Percentiles rank a stretch among this genome's conserved stretches.
Conservation (phyloP, 768 basidiomycete genomes). For the Psilocybe cubensis region DNA sequence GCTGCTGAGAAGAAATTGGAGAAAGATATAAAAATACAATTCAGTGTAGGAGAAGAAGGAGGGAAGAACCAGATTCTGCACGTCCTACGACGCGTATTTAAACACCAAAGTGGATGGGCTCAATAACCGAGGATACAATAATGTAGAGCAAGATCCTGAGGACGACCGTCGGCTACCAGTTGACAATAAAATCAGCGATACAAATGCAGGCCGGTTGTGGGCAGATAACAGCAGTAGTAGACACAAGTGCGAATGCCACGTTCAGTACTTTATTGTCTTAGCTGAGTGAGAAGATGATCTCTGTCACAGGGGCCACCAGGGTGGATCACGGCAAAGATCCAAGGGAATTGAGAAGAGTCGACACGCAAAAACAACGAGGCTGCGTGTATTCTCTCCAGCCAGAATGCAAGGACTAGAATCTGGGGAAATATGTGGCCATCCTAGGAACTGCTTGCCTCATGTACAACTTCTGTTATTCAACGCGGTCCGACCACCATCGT, state of each 20-base stretch:
- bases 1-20: slow-evolving; percentile 21
- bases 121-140: slow-evolving; percentile 9
- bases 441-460: slow-evolving; percentile 1
- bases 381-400: slow-evolving; percentile 8
- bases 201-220: slow-evolving; percentile 8
- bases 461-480: not conserved
- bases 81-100: slow-evolving; percentile 8
- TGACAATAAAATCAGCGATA: slow-evolving; percentile 4
- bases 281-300: slow-evolving; percentile 31
- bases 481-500: not conserved
- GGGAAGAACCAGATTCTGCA: slow-evolving; percentile 5
- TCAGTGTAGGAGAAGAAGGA: slow-evolving; percentile 3
- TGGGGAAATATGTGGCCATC: slow-evolving; percentile 4
- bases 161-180: not conserved
- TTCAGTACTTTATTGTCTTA: slow-evolving; percentile 30
- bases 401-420: not conserved
- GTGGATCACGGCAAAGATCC: slow-evolving; percentile 14
- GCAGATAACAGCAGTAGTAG: slow-evolving; percentile 6
- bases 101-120: too few species aligned
- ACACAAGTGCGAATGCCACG: slow-evolving; percentile 26
- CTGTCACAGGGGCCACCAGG: slow-evolving; percentile 21
- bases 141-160: slow-evolving; percentile 4
- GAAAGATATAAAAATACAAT: slow-evolving; percentile 17
- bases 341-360: slow-evolving; percentile 10
- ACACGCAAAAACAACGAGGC: slow-evolving; percentile 40